Percentiles rank a stretch among this genome's conserved stretches.
Conservation (phyloP, 768 basidiomycete genomes). For the Solioccasus polychromus region DNA sequence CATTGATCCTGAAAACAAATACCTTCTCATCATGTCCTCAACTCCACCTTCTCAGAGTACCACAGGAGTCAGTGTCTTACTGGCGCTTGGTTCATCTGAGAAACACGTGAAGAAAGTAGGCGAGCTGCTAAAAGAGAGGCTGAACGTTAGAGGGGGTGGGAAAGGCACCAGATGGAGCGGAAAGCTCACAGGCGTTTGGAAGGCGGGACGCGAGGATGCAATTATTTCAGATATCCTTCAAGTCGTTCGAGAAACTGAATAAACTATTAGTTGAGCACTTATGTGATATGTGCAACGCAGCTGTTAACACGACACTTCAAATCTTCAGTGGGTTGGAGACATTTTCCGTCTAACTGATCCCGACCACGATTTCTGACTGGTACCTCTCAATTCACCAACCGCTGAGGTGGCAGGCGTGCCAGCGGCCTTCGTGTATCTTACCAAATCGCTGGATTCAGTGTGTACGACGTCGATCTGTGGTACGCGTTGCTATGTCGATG, state of each 20-base stretch:
- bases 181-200: constrained; percentile 52
- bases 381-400: too few relatives aligned
- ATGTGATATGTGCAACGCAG: too few relatives aligned
- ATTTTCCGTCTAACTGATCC: too few relatives aligned
- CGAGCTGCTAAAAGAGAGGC: constrained; percentile 52
- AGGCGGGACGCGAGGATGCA: constrained; percentile 18
- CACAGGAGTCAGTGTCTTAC: constrained; percentile 49
- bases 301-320: too few relatives aligned
- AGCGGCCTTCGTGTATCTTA: too few relatives aligned
- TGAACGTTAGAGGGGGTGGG: constrained; percentile 74
- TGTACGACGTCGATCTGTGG: too few relatives aligned
- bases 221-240: constrained; percentile 18
- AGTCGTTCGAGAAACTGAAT: constrained; percentile 10
- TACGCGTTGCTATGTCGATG: too few relatives aligned
- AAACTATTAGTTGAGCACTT: too few relatives aligned
- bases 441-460: too few relatives aligned
- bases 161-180: constrained; percentile 78
- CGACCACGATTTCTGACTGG: too few relatives aligned
- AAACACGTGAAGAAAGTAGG: constrained; percentile 57
- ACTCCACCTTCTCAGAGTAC: constrained; percentile 55
- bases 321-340: too few relatives aligned
- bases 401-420: too few relatives aligned
- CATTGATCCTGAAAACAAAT: constrained; percentile 26
- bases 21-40: constrained; percentile 57
- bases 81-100: constrained; percentile 61